Base-by-base conservation (phyloP, 2,329 filamentous ascomycete species). In the Ophiostoma ulmi region DNA sequence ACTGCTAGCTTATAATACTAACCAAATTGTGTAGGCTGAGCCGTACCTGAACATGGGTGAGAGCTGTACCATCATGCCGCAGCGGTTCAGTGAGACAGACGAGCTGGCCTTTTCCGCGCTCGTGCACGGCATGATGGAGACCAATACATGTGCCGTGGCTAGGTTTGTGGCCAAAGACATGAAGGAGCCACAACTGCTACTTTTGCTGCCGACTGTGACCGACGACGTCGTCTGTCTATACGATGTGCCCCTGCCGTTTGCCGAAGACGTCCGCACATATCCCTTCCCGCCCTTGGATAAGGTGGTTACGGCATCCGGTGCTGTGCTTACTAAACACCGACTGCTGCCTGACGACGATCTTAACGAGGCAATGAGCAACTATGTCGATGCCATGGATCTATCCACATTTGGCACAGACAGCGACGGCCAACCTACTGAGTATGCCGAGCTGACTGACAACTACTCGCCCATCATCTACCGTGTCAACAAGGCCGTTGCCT, bases 341-440 rank as follows among this genome's bases (percentile, higher is more conserved):
- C 89, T 96, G 72, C 83, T 99, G 1, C 95, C 95, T 0, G 89
- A 83, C 11, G 85, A 91, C 1, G 87, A 91, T 41, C 84, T 99
- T 35, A 85, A 87, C 70, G 82, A 90, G 67, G 90, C 93, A 0
- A 98, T 99, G 94, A 90, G 89, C 78, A 88, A 92, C 73, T 98
- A 94, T 75, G 93, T 99, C 8, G 93, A 98, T 78, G 88, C 87
- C 8, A 97, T 99, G 94, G 94, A 97, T 76, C 82, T 99, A 1
- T 90, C 90, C 0, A 84, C 79, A 0, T 88, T 90, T 76, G 90
- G 85, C 11, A 85, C 83, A 65, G 90, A 97, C 75, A 91, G 95
- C 65, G 86, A 94, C 63, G 92, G 90, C n/a, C 79, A 83, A 39
- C 79, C 79, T 1, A 76, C 80, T 0, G 92, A 97, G 76, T 94